These are phyloP conservation scores for Trichomonas gallinae DNA, from an alignment of 208 protist genomes.

Conservation along the genomic window DNA sequence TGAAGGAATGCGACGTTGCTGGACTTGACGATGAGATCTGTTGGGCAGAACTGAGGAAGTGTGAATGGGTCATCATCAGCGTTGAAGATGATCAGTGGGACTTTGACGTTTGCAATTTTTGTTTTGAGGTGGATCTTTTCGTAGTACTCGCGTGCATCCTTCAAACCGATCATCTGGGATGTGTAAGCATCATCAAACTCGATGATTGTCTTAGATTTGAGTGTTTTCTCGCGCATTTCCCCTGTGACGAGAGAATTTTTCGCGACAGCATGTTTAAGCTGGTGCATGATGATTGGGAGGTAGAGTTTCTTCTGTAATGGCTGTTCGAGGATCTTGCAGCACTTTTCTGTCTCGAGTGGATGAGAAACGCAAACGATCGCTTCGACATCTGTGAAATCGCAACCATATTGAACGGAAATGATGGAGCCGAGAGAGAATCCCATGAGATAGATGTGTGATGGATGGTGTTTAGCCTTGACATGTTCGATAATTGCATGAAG, in stretches of 20 bases:
- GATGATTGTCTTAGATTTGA: neutral
- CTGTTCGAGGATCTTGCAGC: neutral
- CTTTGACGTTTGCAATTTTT: neutral
- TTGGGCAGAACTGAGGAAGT: neutral
- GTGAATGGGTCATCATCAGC: constrained; percentile 20
- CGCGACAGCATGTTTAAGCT: neutral
- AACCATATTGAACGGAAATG: neutral
- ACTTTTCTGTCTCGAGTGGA: neutral
- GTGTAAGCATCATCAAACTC: neutral
- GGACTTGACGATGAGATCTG: neutral
- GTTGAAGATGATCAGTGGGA: neutral
- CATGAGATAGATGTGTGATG: neutral
- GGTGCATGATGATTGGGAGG: neutral
- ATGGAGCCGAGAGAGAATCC: neutral
- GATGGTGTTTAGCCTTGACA: neutral
- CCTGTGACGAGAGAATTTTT: neutral
- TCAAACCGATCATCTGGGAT: neutral
- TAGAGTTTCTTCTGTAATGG: neutral
- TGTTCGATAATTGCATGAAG: neutral
- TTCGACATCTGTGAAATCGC: neutral
- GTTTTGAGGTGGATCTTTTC: neutral
- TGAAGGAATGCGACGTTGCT: neutral
- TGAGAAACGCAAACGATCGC: neutral
- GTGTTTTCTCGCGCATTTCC: too few species aligned
- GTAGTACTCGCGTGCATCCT: neutral